These are phyloP conservation scores for Leishmania guyanensis DNA, from an alignment of 208 protist species.

Conservation along the genomic window DNA sequence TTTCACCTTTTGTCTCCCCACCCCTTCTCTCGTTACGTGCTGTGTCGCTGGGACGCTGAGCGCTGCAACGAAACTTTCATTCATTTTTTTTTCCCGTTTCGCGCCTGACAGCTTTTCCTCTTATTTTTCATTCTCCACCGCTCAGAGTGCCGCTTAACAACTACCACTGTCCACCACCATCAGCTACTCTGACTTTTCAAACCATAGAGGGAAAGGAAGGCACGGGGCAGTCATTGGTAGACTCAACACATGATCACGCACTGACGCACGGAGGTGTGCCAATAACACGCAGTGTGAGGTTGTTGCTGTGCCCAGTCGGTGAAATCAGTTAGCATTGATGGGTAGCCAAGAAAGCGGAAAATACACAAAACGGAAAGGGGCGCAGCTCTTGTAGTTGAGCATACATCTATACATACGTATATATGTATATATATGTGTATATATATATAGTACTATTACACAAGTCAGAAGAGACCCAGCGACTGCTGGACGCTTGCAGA, in stretches of 20 bases:
- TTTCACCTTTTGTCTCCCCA: not conserved
- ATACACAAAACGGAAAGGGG: not conserved
- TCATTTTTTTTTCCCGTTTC: not conserved
- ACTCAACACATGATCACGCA: not conserved
- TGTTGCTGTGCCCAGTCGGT: not conserved
- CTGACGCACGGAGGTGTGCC: not conserved
- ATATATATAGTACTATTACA: not conserved
- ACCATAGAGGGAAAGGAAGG: not conserved
- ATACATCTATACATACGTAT: conserved; percentile 2
- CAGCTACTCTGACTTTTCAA: not conserved
- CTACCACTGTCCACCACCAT: not conserved
- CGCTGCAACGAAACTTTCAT: not conserved
- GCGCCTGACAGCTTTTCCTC: not conserved
- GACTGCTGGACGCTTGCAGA: not conserved
- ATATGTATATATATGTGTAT: not conserved
- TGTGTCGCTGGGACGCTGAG: not conserved
- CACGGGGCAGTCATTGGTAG: not conserved
- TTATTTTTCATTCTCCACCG: not conserved
- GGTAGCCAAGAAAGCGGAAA: not conserved
- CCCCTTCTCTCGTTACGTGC: not conserved
- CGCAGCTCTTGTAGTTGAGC: not conserved
- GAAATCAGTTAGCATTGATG: not conserved
- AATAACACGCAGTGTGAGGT: not conserved
- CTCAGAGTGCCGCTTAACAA: not conserved
- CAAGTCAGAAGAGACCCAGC: not conserved